Evolutionary conservation across 441 rosid species (phyloP), one percentile per base, ranked within the genome.

Genomic region (Biscutella laevigata): DNA sequence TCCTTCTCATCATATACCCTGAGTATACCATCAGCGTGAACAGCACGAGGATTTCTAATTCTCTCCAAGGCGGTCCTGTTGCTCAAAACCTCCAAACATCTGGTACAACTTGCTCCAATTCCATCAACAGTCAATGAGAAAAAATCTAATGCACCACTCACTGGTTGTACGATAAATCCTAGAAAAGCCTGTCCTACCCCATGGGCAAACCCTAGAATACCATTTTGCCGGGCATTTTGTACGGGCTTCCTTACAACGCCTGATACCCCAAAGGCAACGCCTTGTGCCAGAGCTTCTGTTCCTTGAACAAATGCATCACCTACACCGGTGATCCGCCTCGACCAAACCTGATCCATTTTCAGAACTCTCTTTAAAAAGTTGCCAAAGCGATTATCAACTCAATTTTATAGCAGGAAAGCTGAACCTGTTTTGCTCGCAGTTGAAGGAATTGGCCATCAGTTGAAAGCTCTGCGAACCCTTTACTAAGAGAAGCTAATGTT

Each of bases 231-330:
- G 43, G 95, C 97, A 76, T 89, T 94, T 81, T 89, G 91, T 69
- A 94, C 69, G 24, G 99, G 99, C 70, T 94, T 94, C 30, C 67
- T 94, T 73, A 94, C 81, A 62, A 89, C 95, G 74, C 99, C 99
- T 63, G 99, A 83, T 28, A 94, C 85, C 67, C 96, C 99, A 69
- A 94, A 94, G 70, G 96, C 99, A 76, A 94, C 66, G 74, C 96
- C 96, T 71, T 94, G 99, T 29, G 99, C 99, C 53, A 94, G 69
- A 71, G 99, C 99, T 79, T 94, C 99, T 38, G 97, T 83, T 60
- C 99, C 99, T 82, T 77, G 95, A 67, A 94, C 69, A 61, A 94
- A 69, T 66, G 94, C 99, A 73, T 94, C 96, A 60, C 96, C 88
- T 39, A 94, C 87, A 42, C 99, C 99, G 41, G 94, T 87, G 74